Evolutionary conservation across 2,329 filamentous ascomycete genomes (phyloP).

Genomic region (Hortaea sp.): DNA sequence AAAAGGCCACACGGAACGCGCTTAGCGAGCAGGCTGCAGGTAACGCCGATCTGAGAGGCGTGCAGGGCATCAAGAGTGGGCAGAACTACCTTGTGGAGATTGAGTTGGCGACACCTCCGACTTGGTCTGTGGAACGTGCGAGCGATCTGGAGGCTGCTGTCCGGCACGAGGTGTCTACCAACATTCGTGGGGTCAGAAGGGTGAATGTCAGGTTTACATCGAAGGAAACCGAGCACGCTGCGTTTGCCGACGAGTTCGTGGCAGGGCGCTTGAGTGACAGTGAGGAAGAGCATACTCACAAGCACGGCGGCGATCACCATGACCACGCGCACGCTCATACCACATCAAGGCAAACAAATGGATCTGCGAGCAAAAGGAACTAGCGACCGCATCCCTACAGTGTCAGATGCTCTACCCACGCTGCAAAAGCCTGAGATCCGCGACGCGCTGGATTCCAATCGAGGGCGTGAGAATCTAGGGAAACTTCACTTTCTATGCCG

Average conservation of each 20-base stretch:
- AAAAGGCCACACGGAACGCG: slow-evolving; percentile 52
- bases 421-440: no score
- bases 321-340: slow-evolving; percentile 5
- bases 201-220: slow-evolving; percentile 75
- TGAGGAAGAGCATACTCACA: slow-evolving; percentile 17
- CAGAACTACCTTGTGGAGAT: slow-evolving; percentile 93
- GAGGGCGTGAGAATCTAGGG: no score
- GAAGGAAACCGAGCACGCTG: slow-evolving; percentile 32
- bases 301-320: slow-evolving; percentile 11
- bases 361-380: slow-evolving; percentile 11
- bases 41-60: slow-evolving; percentile 59
- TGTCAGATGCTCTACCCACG: no score
- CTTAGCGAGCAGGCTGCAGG: slow-evolving; percentile 30
- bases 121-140: slow-evolving; percentile 65
- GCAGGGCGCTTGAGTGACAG: slow-evolving; percentile 9
- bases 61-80: slow-evolving; percentile 87
- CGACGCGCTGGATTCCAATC: no score
- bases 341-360: slow-evolving; percentile 6
- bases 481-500: no score
- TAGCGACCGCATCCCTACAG: not conserved
- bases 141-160: slow-evolving; percentile 63
- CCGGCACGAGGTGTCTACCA: slow-evolving; percentile 60
- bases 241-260: slow-evolving; percentile 61
- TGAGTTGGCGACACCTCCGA: slow-evolving; percentile 67
- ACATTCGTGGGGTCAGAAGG: slow-evolving; percentile 73